Conservation (phyloP, 768 basidiomycete genomes). For the Leccinum sublutescens region DNA sequence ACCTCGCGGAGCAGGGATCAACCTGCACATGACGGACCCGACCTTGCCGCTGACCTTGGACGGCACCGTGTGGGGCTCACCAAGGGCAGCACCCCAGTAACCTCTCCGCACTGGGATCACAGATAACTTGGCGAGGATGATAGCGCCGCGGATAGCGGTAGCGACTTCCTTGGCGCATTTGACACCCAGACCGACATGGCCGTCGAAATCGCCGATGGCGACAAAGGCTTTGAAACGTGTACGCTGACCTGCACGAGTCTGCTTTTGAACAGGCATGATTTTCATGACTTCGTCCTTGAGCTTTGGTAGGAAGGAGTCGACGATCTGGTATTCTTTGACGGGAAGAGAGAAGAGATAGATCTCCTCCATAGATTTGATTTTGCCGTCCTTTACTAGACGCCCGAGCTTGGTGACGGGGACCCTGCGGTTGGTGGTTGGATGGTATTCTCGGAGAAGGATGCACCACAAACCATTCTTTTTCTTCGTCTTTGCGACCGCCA, state of each 20-base stretch:
- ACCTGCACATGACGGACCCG: conserved; percentile 98
- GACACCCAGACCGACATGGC: conserved; percentile 98
- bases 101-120: conserved; percentile 98
- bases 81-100: conserved; percentile 99
- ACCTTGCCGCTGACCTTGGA: conserved; percentile 98
- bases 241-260: conserved; percentile 98
- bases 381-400: conserved; percentile 98
- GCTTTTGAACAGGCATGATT: conserved; percentile 99
- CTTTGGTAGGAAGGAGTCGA: conserved; percentile 98
- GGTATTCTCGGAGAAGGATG: conserved; percentile 1
- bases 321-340: conserved; percentile 99
- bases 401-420: conserved; percentile 98
- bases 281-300: conserved; percentile 99
- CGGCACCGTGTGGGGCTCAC: conserved; percentile 98
- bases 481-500: conserved; percentile 98
- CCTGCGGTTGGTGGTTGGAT: conserved; percentile 45
- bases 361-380: conserved; percentile 99
- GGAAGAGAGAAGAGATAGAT: conserved; percentile 99
- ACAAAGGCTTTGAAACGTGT: conserved; percentile 99
- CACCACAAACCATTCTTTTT: conserved; percentile 91
- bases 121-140: conserved; percentile 97
- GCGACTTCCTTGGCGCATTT: conserved; percentile 99
- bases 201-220: conserved; percentile 97
- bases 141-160: conserved; percentile 98
- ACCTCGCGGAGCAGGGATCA: conserved; percentile 97